Percentiles rank a stretch among this genome's conserved stretches.
Evolutionary conservation across 352 stramenopile genomes (phyloP).

Genomic region (Globisporangium acanthophoron): DNA sequence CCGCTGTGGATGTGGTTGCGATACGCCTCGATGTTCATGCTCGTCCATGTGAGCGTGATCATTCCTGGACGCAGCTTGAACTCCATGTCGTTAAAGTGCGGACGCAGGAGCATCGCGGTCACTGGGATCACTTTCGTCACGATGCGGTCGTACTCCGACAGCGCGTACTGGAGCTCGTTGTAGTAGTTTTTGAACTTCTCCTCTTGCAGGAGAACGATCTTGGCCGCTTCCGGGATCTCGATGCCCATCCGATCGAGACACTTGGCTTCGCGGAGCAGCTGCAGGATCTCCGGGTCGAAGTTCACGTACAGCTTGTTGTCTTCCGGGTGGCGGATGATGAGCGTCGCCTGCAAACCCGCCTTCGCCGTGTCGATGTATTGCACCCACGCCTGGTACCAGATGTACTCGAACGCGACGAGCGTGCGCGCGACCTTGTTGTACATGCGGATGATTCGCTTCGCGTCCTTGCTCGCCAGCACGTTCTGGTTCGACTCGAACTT

Average conservation of each 20-base stretch:
- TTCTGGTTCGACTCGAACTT: constrained; percentile 98
- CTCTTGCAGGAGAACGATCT: constrained; percentile 97
- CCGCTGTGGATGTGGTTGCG: constrained; percentile 91
- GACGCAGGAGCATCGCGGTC: constrained; percentile 93
- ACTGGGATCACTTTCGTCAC: constrained; percentile 96
- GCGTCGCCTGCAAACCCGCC: constrained; percentile 95
- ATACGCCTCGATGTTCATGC: constrained; percentile 99
- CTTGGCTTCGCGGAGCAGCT: constrained; percentile 97
- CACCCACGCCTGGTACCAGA: constrained; percentile 98
- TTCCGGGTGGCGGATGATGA: constrained; percentile 98
- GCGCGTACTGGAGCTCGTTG: constrained; percentile 95
- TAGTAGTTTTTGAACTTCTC: constrained; percentile 99
- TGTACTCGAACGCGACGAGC: constrained; percentile 98
- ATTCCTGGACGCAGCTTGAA: constrained; percentile 98
- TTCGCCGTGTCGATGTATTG: constrained; percentile 98
- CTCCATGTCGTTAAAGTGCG: constrained; percentile 99
- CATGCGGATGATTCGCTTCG: constrained; percentile 97
- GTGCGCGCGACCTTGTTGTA: constrained; percentile 99
- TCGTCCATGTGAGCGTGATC: constrained; percentile 99
- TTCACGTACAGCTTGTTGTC: constrained; percentile 99
- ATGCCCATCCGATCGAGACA: constrained; percentile 98
- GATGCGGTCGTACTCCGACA: constrained; percentile 97
- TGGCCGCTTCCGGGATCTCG: constrained; percentile 96
- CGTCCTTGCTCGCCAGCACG: constrained; percentile 95
- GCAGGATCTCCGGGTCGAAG: constrained; percentile 98